Percentiles rank a stretch among this genome's conserved stretches.
These are phyloP conservation scores for Plasmodium berghei DNA, from an alignment of 169 alveolate species.

Conservation along the genomic window DNA sequence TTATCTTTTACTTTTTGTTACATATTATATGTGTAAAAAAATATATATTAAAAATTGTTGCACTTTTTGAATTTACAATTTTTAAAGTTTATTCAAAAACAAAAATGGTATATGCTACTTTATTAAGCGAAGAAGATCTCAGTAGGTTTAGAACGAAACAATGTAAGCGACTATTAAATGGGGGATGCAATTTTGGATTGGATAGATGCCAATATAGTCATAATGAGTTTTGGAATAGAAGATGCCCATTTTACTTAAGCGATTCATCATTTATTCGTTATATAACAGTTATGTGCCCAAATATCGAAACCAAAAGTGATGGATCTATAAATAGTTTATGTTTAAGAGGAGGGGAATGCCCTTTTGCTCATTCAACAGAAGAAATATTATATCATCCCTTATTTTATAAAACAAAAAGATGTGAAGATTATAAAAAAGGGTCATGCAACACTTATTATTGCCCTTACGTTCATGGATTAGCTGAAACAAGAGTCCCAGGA, in stretches of 20 bases:
- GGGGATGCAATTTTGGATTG: conserved; percentile 84
- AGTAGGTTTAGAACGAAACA: conserved; percentile 91
- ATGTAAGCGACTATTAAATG: conserved; percentile 84
- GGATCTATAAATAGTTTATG: conserved; percentile 88
- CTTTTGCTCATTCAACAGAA: conserved; percentile 93
- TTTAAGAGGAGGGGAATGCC: conserved; percentile 91
- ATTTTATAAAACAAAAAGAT: conserved; percentile 90
- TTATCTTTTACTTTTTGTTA: too few relatives aligned
- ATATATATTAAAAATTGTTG: too few relatives aligned
- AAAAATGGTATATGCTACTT: conserved; percentile 77
- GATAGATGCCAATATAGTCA: conserved; percentile 91
- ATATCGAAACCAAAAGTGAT: conserved; percentile 84
- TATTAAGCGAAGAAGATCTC: conserved; percentile 87
- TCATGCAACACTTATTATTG: conserved; percentile 89
- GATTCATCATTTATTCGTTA: conserved; percentile 86
- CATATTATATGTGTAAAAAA: too few relatives aligned
- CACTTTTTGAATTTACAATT: too few relatives aligned
- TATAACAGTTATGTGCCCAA: conserved; percentile 88
- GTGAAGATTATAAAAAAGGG: conserved; percentile 89
- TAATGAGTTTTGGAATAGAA: conserved; percentile 87
- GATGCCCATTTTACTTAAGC: conserved; percentile 89
- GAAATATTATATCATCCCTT: conserved; percentile 93
- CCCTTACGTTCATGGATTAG: conserved; percentile 90
- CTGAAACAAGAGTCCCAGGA: conserved; percentile 84
- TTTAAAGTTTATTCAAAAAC: too few relatives aligned